A percentile compares a stretch with the other conserved stretches of the same genome.
Conservation (phyloP, 2,329 filamentous ascomycete species). For the Pseudopyrenochaeta lycopersici region DNA sequence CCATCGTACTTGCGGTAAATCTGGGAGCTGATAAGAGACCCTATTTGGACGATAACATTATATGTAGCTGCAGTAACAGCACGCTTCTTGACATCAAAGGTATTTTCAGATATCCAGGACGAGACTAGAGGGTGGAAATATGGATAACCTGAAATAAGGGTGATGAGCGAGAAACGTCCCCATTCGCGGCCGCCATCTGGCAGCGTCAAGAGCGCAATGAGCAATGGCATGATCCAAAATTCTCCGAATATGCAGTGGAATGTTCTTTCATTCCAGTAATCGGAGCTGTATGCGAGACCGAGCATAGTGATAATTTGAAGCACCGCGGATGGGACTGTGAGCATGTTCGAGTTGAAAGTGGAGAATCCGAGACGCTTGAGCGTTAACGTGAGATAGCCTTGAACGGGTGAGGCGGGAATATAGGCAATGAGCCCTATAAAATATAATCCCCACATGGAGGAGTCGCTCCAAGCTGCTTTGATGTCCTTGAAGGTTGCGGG, state of each 20-base stretch:
- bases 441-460: constrained; percentile 66
- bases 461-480: constrained; percentile 61
- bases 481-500: constrained; percentile 59
- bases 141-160: constrained; percentile 51
- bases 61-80: constrained; percentile 72
- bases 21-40: constrained; percentile 48
- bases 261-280: constrained; percentile 62
- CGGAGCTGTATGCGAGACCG: constrained; percentile 52
- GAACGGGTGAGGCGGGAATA: constrained; percentile 49
- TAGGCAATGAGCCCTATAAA: constrained; percentile 55
- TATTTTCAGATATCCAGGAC: constrained; percentile 69
- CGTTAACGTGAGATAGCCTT: constrained; percentile 51
- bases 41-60: constrained; percentile 59
- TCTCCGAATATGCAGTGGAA: constrained; percentile 56
- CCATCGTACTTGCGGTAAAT: constrained; percentile 65
- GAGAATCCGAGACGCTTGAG: constrained; percentile 51
- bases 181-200: constrained; percentile 47
- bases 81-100: constrained; percentile 68
- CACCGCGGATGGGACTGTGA: constrained; percentile 54
- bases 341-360: constrained; percentile 54
- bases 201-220: constrained; percentile 49
- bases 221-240: constrained; percentile 52
- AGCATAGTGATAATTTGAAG: constrained; percentile 62
- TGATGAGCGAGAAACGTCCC: constrained; percentile 50
- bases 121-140: constrained; percentile 67